These are phyloP conservation scores for Zygosaccharomyces pseudobailii DNA, from an alignment of 1,139 yeast genomes.

Conservation along the genomic window DNA sequence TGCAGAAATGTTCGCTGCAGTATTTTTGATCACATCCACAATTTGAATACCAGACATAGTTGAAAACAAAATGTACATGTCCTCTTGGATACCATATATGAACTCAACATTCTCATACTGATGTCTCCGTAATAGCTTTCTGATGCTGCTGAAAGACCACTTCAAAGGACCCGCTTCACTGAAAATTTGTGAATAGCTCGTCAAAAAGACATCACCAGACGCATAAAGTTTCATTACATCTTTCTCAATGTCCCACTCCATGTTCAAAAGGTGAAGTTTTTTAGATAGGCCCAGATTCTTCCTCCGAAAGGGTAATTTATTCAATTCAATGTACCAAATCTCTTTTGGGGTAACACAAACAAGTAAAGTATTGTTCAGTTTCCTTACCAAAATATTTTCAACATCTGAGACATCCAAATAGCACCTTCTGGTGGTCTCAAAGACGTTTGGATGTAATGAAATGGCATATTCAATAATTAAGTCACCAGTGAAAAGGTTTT, in stretches of 20 bases:
- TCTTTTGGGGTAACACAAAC: constrained; percentile 1
- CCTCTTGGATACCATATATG: background rate
- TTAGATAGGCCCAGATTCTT: background rate
- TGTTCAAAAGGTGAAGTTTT: background rate
- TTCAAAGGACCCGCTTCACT: background rate
- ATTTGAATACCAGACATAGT: background rate
- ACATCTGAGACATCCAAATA: background rate
- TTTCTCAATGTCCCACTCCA: background rate
- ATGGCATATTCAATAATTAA: constrained; percentile 1
- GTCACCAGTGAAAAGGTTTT: constrained; percentile 4
- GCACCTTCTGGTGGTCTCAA: background rate
- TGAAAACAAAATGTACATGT: background rate
- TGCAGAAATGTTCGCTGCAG: background rate
- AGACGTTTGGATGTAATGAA: background rate
- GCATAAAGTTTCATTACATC: background rate
- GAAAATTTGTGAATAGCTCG: background rate
- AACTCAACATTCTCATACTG: background rate
- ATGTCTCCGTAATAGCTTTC: background rate
- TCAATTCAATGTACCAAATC: constrained; percentile 2
- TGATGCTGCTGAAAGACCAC: background rate
- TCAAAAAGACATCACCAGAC: background rate
- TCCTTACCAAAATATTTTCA: background rate
- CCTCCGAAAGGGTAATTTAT: background rate
- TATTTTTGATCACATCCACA: background rate
- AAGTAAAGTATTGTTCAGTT: constrained; percentile 2